Evolutionary conservation across 306 rosid species (phyloP).

Genomic region (Luffa acutangula): DNA sequence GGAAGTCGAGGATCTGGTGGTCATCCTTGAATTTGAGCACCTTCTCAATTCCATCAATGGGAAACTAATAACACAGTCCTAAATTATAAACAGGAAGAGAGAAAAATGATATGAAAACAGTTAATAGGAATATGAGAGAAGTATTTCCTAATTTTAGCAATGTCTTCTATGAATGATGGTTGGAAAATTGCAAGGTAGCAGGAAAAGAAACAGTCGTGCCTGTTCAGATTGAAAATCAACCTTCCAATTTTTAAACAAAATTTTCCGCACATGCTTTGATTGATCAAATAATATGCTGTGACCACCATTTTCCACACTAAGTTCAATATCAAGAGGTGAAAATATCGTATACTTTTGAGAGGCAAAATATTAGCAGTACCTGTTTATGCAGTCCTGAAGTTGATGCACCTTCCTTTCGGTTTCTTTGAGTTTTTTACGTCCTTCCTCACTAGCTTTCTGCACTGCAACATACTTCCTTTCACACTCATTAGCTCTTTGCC

Average conservation of each 20-base stretch:
- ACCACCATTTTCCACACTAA: not conserved
- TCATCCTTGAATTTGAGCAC: not conserved
- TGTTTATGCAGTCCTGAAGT: constrained; percentile 80
- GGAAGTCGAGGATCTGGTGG: not conserved
- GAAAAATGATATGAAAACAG: not conserved
- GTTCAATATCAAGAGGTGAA: constrained; percentile 4
- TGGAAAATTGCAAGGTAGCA: not conserved
- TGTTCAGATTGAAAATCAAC: not conserved
- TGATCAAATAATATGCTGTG: not conserved
- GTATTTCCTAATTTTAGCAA: not conserved
- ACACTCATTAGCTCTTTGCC: constrained; percentile 52
- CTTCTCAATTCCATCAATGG: not conserved
- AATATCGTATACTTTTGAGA: constrained; percentile 18
- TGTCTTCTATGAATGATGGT: not conserved
- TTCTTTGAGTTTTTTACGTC: constrained; percentile 52
- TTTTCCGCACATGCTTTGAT: not conserved
- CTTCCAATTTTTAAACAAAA: not conserved
- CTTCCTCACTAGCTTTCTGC: constrained; percentile 44
- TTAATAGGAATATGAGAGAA: not conserved
- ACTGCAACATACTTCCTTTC: constrained; percentile 59
- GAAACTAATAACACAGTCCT: not conserved
- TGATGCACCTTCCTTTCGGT: constrained; percentile 60
- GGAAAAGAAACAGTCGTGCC: not conserved
- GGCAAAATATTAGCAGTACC: constrained; percentile 49
- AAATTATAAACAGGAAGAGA: not conserved